These are phyloP conservation scores for Sporothrix dimorphospora DNA, from an alignment of 2,329 filamentous ascomycete genomes.

Conservation along the genomic window DNA sequence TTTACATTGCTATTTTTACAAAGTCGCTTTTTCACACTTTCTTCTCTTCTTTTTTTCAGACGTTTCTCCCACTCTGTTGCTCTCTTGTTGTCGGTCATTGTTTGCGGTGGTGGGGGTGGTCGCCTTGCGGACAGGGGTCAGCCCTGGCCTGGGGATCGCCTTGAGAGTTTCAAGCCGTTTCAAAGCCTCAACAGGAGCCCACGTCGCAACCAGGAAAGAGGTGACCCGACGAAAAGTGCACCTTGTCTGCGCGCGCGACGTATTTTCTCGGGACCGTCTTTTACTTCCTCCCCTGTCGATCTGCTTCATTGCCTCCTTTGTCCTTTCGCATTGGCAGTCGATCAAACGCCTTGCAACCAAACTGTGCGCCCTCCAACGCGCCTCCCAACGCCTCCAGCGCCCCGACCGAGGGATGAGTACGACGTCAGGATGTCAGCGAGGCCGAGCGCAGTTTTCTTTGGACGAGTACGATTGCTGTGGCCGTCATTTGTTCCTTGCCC, in stretches of 20 bases:
- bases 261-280: not conserved
- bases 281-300: slow-evolving; percentile 19
- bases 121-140: slow-evolving; percentile 15
- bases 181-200: slow-evolving; percentile 20
- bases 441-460: not conserved
- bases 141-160: slow-evolving; percentile 20
- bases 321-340: slow-evolving; percentile 20
- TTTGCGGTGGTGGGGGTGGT: not conserved
- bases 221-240: not conserved
- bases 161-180: slow-evolving; percentile 31
- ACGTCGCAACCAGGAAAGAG: slow-evolving; percentile 3
- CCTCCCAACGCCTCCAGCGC: not conserved
- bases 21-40: not conserved
- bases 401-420: not conserved
- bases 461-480: not conserved
- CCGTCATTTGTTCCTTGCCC: not conserved
- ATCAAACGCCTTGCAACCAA: slow-evolving; percentile 27
- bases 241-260: not conserved
- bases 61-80: not conserved
- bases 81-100: not conserved
- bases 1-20: not conserved
- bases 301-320: slow-evolving; percentile 20
- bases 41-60: not conserved
- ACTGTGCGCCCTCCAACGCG: not conserved
- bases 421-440: not conserved